Evolutionary conservation across 1,284 basidiomycete genomes (phyloP), one percentile per base, ranked within the genome.

Genomic region (Cutaneotrichosporon cutaneum): DNA sequence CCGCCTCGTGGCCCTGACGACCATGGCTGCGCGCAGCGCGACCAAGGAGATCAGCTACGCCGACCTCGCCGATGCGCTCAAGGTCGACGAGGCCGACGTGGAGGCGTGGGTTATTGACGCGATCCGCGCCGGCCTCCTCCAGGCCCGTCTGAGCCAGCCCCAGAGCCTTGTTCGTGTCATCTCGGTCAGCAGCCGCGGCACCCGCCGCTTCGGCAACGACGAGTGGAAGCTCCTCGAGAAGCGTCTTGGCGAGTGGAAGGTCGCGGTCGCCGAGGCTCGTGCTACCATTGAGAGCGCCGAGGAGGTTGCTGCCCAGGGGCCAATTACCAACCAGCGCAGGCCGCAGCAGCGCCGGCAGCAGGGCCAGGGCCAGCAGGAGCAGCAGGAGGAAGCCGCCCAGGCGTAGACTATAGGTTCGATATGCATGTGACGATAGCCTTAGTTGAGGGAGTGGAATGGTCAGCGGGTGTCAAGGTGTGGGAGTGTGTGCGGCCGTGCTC

Each of bases 81-180:
- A 88, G 63, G 84, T 94, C 13, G 84, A 87, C 42, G 71, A 80
- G 26, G 81, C 83, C 32, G 83, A 92, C 62, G 91, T 96, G 30
- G 94, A 96, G 77, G 87, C 86, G 72, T 95, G 91, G 92, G 88
- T 89, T 55, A 95, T 95, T 70, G 92, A 95, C 78, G 89, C 90
- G 59, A 94, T 96, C 74, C 90, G 91, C 66, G 85, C 87, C 6
- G 87, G 89, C 54, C 85, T 96, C 48, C 77, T 95, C 52, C 85
- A 86, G 42, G 93, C 90, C 26, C 92, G 92, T 72, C 86, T 96
- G 45, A 90, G 90, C 4, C 93, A 95, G 77, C 88, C 88, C 4
- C 83, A 86, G 10, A 87, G 89, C 67, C 86, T 86, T 35, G 82
- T 95, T 57, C 87, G 87, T 65, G 85, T 96, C 67, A 86, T 85